Conservation (phyloP, 129 eudicot genomes). For the Chrysanthemum makinoi region DNA sequence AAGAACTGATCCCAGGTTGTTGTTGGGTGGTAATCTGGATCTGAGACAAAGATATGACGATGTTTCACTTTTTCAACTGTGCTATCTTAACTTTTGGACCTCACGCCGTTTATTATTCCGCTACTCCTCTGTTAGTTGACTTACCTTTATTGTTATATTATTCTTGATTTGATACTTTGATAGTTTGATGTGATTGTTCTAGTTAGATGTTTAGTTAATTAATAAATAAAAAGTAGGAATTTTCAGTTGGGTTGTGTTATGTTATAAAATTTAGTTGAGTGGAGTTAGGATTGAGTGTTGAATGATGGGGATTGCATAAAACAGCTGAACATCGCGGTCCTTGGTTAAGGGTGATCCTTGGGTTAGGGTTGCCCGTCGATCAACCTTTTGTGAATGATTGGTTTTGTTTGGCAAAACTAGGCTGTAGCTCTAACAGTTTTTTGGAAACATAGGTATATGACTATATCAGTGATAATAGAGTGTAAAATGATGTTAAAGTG, state of each 20-base stretch:
- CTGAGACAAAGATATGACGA: constrained; percentile 57
- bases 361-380: too few species aligned
- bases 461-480: too few species aligned
- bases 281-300: too few species aligned
- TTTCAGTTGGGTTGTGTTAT: too few species aligned
- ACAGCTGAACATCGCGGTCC: too few species aligned
- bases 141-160: background rate
- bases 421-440: background rate
- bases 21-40: constrained; percentile 21
- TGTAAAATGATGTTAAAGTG: too few species aligned
- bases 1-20: constrained; percentile 6
- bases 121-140: constrained; percentile 81
- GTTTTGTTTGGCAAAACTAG: background rate
- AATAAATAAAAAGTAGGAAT: too few species aligned
- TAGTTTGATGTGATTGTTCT: background rate
- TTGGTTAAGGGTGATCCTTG: too few species aligned
- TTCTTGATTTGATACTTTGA: background rate
- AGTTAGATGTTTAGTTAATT: background rate
- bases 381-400: too few species aligned
- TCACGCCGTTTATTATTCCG: constrained; percentile 98
- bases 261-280: too few species aligned
- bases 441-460: background rate
- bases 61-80: constrained; percentile 97
- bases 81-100: constrained; percentile 97
- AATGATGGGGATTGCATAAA: too few species aligned